Evolutionary conservation across 495 filamentous ascomycete genomes (phyloP).

Genomic region (Annulohypoxylon bovei): DNA sequence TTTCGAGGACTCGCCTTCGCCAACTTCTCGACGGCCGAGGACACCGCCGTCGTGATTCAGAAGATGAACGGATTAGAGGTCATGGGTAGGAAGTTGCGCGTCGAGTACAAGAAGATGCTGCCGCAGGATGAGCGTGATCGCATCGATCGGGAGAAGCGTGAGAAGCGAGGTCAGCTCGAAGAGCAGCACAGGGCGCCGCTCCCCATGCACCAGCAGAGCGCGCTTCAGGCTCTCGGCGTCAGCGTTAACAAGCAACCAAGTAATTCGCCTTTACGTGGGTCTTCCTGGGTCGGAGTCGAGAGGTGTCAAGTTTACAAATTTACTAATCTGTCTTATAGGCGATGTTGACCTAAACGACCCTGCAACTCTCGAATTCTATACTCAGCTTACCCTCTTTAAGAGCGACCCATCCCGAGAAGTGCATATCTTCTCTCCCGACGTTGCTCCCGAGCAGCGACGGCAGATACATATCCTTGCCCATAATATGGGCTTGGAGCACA

Average conservation of each 20-base stretch:
- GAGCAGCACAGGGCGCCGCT: conserved; percentile 83
- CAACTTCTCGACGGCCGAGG: conserved; percentile 95
- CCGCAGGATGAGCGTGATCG: conserved; percentile 92
- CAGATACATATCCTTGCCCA: conserved; percentile 94
- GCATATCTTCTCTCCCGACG: conserved; percentile 80
- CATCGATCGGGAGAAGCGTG: conserved; percentile 96
- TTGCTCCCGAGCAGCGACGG: conserved; percentile 84
- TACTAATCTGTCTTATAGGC: conserved; percentile 50
- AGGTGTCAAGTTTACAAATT: too few species aligned
- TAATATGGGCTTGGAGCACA: conserved; percentile 90
- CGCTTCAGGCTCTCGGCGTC: conserved; percentile 83
- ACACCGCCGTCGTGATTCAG: conserved; percentile 90
- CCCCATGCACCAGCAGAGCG: conserved; percentile 81
- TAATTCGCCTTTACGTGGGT: conserved; percentile 52
- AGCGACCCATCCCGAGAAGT: conserved; percentile 79
- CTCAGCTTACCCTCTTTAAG: conserved; percentile 87
- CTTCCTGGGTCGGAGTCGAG: not conserved
- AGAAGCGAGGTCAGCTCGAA: conserved; percentile 94
- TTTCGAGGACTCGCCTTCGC: conserved; percentile 97
- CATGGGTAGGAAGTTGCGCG: conserved; percentile 90
- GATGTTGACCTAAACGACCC: conserved; percentile 94
- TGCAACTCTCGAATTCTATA: conserved; percentile 85
- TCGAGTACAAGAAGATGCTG: conserved; percentile 99
- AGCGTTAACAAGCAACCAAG: conserved; percentile 53
- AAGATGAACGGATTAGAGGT: conserved; percentile 94